These are phyloP conservation scores for Saraca asoca DNA, from an alignment of 331 rosid species.

Conservation along the genomic window DNA sequence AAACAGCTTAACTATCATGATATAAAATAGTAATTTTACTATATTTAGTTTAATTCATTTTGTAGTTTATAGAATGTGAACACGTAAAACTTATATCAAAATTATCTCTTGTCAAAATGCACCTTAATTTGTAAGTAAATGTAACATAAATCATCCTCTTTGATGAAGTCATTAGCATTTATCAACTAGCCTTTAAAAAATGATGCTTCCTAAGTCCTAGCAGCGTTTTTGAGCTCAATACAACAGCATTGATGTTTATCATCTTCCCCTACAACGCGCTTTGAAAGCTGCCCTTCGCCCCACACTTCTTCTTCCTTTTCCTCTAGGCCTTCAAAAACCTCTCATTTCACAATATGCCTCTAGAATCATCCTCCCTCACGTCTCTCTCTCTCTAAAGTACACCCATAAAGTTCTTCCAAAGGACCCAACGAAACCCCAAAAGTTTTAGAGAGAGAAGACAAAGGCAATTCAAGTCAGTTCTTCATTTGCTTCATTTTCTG, in stretches of 20 bases:
- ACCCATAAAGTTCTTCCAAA: slow-evolving; percentile 26
- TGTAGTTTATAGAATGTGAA: too few species aligned
- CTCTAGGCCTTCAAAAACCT: slow-evolving; percentile 40
- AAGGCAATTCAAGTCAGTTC: slow-evolving; percentile 5
- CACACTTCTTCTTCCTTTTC: slow-evolving; percentile 39
- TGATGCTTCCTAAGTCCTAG: slow-evolving; percentile 29
- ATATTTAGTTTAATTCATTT: too few species aligned
- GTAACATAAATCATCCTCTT: slow-evolving; percentile 32
- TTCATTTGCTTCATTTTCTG: background rate
- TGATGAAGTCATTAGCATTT: too few species aligned
- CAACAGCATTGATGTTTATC: slow-evolving; percentile 46
- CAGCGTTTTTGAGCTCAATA: slow-evolving; percentile 17
- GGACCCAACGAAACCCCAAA: slow-evolving; percentile 20
- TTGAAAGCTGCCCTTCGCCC: slow-evolving; percentile 56
- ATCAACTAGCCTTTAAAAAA: background rate
- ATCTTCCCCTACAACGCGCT: slow-evolving; percentile 44
- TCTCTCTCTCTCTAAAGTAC: slow-evolving; percentile 23
- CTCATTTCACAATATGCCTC: slow-evolving; percentile 17
- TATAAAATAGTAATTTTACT: too few species aligned
- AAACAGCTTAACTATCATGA: too few species aligned
- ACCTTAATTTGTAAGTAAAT: background rate
- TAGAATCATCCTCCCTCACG: slow-evolving; percentile 8
- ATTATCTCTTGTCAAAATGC: too few species aligned
- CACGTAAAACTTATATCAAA: too few species aligned
- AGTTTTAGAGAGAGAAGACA: slow-evolving; percentile 25